Conservation (phyloP, 768 basidiomycete species). For the Termitomyces sp. region DNA sequence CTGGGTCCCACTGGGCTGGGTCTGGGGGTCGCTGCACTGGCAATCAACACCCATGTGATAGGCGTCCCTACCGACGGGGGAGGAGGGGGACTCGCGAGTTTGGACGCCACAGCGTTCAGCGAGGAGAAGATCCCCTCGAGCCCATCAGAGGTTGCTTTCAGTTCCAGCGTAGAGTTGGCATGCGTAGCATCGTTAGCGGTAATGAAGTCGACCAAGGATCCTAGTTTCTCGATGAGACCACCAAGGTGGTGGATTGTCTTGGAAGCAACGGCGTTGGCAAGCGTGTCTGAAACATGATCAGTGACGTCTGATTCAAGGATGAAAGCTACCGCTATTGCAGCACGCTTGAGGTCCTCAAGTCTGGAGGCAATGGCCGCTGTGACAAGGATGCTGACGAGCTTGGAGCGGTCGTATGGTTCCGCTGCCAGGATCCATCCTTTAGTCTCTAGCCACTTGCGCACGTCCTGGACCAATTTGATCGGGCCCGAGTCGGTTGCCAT, state of each 20-base stretch:
- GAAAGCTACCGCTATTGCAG: no score
- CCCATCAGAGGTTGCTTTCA: not conserved
- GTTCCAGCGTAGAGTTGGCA: not conserved
- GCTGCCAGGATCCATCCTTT: no score
- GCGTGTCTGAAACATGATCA: not conserved
- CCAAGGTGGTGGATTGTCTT: not conserved
- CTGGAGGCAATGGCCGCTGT: no score
- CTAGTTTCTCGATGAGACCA: not conserved
- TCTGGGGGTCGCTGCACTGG: not conserved
- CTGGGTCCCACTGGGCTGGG: not conserved
- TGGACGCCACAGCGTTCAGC: not conserved
- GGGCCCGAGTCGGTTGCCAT: no score
- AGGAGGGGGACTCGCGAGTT: not conserved
- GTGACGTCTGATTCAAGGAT: no score
- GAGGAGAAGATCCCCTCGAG: not conserved
- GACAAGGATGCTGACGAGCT: no score
- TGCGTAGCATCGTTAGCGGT: not conserved
- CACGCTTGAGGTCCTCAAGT: no score
- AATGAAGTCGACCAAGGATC: not conserved
- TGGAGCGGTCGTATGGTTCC: no score
- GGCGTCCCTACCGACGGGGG: accelerated
- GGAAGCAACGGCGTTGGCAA: not conserved
- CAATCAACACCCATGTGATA: not conserved
- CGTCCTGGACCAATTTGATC: no score
- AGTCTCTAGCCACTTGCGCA: no score